phyloP scores from a whole-genome alignment of 139 green algal genomes.

The Chlorella sp. region DNA sequence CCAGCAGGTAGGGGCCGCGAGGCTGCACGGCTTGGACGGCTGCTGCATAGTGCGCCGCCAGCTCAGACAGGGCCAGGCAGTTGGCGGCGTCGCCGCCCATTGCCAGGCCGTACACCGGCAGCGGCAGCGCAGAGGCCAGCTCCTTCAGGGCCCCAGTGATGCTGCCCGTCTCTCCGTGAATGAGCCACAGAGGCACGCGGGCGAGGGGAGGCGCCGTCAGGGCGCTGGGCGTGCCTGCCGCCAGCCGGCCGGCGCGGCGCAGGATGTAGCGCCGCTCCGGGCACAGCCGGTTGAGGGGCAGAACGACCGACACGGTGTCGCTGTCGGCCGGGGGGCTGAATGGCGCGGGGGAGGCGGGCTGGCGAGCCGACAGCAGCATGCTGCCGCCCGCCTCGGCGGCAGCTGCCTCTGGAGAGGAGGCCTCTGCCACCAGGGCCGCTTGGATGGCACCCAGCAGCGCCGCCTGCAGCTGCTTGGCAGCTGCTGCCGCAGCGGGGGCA shows the following conservation, averaged over 20 bases:
- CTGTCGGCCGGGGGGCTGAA: slow-evolving; percentile 6
- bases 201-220: slow-evolving; percentile 34
- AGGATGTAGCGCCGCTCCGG: slow-evolving; percentile 51
- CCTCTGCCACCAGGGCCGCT: slow-evolving; percentile 17
- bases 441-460: slow-evolving; percentile 19
- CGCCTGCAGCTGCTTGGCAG: slow-evolving; percentile 2
- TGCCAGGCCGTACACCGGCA: slow-evolving; percentile 48
- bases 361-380: slow-evolving; percentile 12
- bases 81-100: slow-evolving; percentile 42
- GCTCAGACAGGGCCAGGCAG: slow-evolving; percentile 30
- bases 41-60: slow-evolving; percentile 41
- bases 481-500: neutral
- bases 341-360: neutral
- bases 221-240: slow-evolving; percentile 23
- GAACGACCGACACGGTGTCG: slow-evolving; percentile 40
- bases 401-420: neutral
- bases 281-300: slow-evolving; percentile 51
- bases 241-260: neutral
- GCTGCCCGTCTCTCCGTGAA: slow-evolving; percentile 70
- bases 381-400: slow-evolving; percentile 10
- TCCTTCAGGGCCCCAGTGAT: slow-evolving; percentile 41
- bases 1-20: slow-evolving; percentile 66
- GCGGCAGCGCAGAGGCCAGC: slow-evolving; percentile 37
- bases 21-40: slow-evolving; percentile 60
- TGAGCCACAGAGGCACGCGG: slow-evolving; percentile 73